Evolutionary conservation across 768 basidiomycete genomes (phyloP), one percentile per base, ranked within the genome.

Genomic region (Podaxis pistillaris): DNA sequence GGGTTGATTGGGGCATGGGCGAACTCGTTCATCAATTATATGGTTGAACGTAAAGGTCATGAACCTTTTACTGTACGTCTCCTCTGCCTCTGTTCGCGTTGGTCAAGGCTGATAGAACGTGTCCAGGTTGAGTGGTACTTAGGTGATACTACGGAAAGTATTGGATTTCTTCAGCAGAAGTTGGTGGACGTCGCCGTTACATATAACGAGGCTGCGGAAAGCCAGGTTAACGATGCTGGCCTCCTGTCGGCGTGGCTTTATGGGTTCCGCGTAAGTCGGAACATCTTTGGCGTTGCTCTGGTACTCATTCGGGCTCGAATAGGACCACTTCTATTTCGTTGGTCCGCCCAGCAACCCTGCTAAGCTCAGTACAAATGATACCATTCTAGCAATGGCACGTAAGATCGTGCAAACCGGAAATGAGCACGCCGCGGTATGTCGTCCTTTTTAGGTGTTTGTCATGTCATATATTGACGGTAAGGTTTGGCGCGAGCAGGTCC

Each of bases 41-140:
- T 67, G 63, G 74, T 79, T 55, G 50, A 71, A 50, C 63, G 67
- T 37, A 66, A 71, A 36, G 71, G 75, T 55, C 64, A 53, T 56
- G 64, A 69, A 41, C 73, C 74, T 7, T 78, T 80, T 60, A 49
- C 71, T 59, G 81, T 81, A 38, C 36, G 67, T 64, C 3, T 53
- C 2, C n/a, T 40, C 9, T 15, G 11, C 44, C 28, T 44, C 30
- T 7, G 13, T 19, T 5, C 8, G 50, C 59, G 22, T 54, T 50
- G 36, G 15, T 11, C 56, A 11, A 41, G 51, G 24, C 12, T 58
- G 28, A 24, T 15, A 22, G 36, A 22, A 37, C n/a, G 17, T 2
- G 26, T 12, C 58, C 44, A 85, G 84, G 77, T 85, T 24, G 84
- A 74, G 8, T 86, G 85, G 85, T 81, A 81, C 68, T 71, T 85